These are phyloP conservation scores for Porcisia hertigi DNA, from an alignment of 208 protist genomes.

Conservation along the genomic window DNA sequence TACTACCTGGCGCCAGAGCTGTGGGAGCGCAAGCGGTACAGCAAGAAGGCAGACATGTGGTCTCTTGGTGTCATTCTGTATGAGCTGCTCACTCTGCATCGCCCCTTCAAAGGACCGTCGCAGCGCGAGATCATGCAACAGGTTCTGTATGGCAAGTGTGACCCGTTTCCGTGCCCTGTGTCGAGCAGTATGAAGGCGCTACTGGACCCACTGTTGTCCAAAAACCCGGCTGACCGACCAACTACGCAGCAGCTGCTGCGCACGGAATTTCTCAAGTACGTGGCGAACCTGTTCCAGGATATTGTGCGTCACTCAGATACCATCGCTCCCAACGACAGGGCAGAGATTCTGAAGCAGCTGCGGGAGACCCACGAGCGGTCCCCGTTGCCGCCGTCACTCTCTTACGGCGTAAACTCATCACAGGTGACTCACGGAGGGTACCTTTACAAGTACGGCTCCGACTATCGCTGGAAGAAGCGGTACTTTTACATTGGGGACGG, in stretches of 20 bases:
- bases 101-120: conserved; percentile 85
- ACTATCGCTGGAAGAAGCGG: conserved; percentile 86
- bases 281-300: conserved; percentile 88
- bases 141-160: conserved; percentile 76
- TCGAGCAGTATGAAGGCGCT: conserved; percentile 71
- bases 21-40: conserved; percentile 92
- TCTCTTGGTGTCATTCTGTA: conserved; percentile 89
- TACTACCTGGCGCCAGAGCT: conserved; percentile 94
- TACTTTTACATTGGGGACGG: conserved; percentile 79
- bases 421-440: conserved; percentile 77
- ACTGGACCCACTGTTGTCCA: conserved; percentile 70
- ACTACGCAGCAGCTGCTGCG: conserved; percentile 76
- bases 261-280: conserved; percentile 89
- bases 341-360: conserved; percentile 76
- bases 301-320: conserved; percentile 83
- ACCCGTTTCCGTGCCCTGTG: conserved; percentile 73
- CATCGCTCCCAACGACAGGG: conserved; percentile 57
- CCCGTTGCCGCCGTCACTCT: conserved; percentile 50
- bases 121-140: conserved; percentile 87
- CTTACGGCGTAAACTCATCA: conserved; percentile 56
- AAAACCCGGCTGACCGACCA: conserved; percentile 61
- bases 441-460: conserved; percentile 85
- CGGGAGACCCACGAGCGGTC: conserved; percentile 41
- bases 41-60: conserved; percentile 95
- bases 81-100: conserved; percentile 82